These are phyloP conservation scores for Colletotrichum cereale DNA, from an alignment of 2,329 filamentous ascomycete species.

Conservation along the genomic window DNA sequence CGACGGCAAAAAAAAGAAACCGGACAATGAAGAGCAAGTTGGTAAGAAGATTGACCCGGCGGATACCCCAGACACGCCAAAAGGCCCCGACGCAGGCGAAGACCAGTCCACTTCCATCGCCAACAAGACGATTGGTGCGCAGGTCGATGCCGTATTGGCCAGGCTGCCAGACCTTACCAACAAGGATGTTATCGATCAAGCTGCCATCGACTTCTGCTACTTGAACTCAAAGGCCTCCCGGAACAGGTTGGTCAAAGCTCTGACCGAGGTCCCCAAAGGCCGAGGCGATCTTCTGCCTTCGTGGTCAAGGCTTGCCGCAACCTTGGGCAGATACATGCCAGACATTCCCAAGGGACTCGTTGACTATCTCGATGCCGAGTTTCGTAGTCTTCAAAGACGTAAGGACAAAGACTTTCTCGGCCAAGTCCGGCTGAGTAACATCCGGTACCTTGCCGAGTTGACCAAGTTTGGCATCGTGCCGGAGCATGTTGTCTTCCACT, in stretches of 20 bases:
- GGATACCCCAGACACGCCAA: conserved; percentile 63
- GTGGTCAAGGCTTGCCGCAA: conserved; percentile 94
- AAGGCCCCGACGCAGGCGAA: conserved; percentile 69
- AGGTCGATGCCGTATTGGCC: conserved; percentile 90
- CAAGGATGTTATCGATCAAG: conserved; percentile 92
- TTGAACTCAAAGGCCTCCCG: conserved; percentile 98
- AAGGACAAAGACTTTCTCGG: conserved; percentile 98
- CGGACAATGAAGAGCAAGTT: conserved; percentile 82
- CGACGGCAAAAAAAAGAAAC: conserved; percentile 94
- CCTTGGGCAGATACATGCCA: conserved; percentile 91
- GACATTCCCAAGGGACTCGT: conserved; percentile 95
- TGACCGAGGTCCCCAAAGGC: conserved; percentile 95
- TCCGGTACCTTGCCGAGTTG: conserved; percentile 96
- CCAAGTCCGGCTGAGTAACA: conserved; percentile 92
- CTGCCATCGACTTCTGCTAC: conserved; percentile 97
- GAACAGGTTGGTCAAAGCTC: conserved; percentile 90
- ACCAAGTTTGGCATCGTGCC: conserved; percentile 99
- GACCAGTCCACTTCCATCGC: conserved; percentile 94
- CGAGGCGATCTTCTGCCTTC: conserved; percentile 90
- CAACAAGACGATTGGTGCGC: conserved; percentile 97
- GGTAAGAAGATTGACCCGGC: conserved; percentile 77
- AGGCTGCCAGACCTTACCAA: conserved; percentile 91
- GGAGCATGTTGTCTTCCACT: conserved; percentile 98
- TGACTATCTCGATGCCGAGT: conserved; percentile 94
- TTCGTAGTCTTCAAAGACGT: conserved; percentile 93